Evolutionary conservation across 148 eudicot genomes (phyloP).

Genomic region (Cornus suecica): DNA sequence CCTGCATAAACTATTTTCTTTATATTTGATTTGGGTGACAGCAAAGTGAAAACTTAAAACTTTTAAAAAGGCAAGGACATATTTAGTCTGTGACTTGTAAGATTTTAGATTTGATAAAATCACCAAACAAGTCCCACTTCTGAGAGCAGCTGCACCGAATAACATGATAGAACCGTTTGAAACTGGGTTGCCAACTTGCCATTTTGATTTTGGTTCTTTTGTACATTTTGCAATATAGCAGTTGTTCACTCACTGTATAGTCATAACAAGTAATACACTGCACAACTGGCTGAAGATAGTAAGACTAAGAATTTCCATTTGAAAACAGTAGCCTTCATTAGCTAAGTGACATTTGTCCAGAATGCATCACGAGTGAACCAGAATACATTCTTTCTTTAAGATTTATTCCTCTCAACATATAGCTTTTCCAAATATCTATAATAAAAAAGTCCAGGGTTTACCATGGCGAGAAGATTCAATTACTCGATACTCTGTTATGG

Average conservation of each 20-base stretch:
- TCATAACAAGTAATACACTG: neutral
- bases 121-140: neutral
- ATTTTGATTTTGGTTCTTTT: neutral
- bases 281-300: neutral
- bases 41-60: no score
- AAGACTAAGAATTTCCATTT: neutral
- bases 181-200: neutral
- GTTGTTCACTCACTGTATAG: neutral
- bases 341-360: neutral
- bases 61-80: neutral
- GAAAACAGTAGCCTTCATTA: neutral
- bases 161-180: neutral
- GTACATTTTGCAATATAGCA: neutral
- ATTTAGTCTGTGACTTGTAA: neutral
- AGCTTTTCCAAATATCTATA: neutral
- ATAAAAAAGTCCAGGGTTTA: constrained; percentile 27
- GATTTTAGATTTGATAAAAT: neutral
- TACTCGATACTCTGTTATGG: constrained; percentile 81
- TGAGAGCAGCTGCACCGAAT: neutral
- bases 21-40: no score
- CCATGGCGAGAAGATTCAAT: constrained; percentile 63
- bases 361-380: neutral
- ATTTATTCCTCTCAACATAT: neutral
- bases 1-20: no score
- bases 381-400: neutral